Evolutionary conservation across 495 filamentous ascomycete genomes (phyloP).

Genomic region (Cercophora samala): DNA sequence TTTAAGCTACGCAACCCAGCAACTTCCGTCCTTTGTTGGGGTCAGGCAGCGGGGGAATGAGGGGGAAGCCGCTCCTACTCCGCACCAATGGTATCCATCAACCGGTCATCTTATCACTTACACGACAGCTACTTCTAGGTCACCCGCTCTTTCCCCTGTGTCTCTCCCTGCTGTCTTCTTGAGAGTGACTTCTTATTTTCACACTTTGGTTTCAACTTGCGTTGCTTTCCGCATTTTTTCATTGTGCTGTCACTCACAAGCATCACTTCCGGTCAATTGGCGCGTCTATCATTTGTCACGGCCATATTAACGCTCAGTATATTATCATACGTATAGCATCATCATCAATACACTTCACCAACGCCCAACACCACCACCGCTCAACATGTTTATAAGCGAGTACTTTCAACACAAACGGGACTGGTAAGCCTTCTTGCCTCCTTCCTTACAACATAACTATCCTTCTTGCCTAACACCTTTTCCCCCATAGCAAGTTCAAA

Average conservation of each 20-base stretch:
- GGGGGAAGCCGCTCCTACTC: conserved; percentile 8
- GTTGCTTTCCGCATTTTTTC: neutral
- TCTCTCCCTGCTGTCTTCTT: neutral
- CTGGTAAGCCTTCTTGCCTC: conserved; percentile 43
- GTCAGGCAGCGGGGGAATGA: neutral
- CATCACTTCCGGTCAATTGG: neutral
- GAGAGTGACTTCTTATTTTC: neutral
- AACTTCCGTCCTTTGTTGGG: conserved; percentile 5
- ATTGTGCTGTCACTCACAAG: too few relatives aligned
- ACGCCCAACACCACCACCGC: neutral
- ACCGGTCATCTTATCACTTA: conserved; percentile 28
- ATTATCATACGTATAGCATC: neutral
- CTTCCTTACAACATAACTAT: too few relatives aligned
- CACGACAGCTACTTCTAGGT: conserved; percentile 11
- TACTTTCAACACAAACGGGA: conserved; percentile 59
- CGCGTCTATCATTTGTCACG: neutral
- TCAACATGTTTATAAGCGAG: conserved; percentile 54
- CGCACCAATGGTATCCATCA: conserved; percentile 13
- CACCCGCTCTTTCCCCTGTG: neutral
- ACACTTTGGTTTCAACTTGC: neutral
- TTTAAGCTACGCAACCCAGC: neutral
- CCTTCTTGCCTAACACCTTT: too few relatives aligned
- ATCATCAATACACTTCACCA: neutral
- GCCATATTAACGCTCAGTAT: too few relatives aligned
- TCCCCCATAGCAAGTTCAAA: conserved; percentile 64